Evolutionary conservation across 2,329 filamentous ascomycete species (phyloP).

Genomic region (Coleophoma crateriformis): DNA sequence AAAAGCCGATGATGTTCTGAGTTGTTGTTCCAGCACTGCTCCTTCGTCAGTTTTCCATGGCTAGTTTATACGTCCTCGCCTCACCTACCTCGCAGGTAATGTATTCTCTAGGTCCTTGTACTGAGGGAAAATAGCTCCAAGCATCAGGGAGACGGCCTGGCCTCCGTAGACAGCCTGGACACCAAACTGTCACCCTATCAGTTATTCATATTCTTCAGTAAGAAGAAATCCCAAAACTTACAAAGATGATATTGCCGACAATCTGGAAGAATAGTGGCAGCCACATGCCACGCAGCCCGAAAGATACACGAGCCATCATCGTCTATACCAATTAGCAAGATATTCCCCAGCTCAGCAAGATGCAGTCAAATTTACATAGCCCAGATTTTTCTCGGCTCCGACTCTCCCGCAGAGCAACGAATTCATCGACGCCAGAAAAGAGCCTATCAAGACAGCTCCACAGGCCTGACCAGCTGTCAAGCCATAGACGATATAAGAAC

Average conservation of each 20-base stretch:
- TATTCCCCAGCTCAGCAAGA: neutral
- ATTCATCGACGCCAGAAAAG: constrained; percentile 9
- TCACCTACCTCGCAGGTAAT: constrained; percentile 3
- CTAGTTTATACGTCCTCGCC: neutral
- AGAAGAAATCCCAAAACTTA: neutral
- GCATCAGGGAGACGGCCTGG: constrained; percentile 6
- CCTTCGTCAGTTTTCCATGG: neutral
- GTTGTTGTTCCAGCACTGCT: constrained; percentile 3
- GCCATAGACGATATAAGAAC: constrained; percentile 14
- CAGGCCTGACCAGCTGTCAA: constrained; percentile 14
- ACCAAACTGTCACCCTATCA: neutral
- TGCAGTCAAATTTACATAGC: constrained; percentile 8
- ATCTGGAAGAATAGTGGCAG: constrained; percentile 6
- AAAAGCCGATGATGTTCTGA: constrained; percentile 2
- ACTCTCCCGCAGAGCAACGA: constrained; percentile 15
- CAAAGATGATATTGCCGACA: constrained; percentile 3
- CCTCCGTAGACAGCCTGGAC: constrained; percentile 3
- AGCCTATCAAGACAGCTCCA: constrained; percentile 15
- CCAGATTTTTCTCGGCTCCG: constrained; percentile 18
- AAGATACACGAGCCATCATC: constrained; percentile 22
- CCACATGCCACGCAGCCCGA: constrained; percentile 22
- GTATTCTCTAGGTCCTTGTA: constrained; percentile 7
- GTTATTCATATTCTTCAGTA: neutral
- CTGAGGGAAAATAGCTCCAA: constrained; percentile 10
- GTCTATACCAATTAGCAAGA: constrained; percentile 1